A percentile compares a stretch with the other conserved stretches of the same genome.
Conservation (phyloP, 306 rosid species). For the Crotalaria pallida region DNA sequence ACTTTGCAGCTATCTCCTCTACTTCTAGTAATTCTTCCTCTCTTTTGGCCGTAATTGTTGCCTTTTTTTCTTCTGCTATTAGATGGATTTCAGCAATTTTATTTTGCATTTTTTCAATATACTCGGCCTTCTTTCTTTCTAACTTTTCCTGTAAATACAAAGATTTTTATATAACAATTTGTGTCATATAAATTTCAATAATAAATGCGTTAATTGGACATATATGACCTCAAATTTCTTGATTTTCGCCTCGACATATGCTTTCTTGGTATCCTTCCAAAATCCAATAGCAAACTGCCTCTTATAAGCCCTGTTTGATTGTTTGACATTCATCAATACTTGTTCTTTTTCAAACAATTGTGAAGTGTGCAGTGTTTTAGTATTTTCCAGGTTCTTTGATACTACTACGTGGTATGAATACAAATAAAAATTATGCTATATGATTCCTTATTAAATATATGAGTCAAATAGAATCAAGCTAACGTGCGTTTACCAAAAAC, state of each 20-base stretch:
- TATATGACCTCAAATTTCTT: slow-evolving; percentile 52
- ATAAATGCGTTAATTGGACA: neutral
- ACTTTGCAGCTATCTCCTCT: slow-evolving; percentile 64
- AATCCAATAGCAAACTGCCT: slow-evolving; percentile 47
- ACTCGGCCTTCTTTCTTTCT: slow-evolving; percentile 66
- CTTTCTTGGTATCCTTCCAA: slow-evolving; percentile 67
- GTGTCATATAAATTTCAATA: neutral
- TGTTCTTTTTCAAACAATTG: neutral
- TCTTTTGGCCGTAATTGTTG: slow-evolving; percentile 52
- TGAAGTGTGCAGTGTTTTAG: neutral
- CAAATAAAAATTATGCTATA: no score
- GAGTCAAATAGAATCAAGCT: no score
- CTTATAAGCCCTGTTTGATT: slow-evolving; percentile 57
- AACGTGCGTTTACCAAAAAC: no score
- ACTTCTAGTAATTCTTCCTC: slow-evolving; percentile 56
- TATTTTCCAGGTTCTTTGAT: no score
- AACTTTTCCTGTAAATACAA: slow-evolving; percentile 45
- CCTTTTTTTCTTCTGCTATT: slow-evolving; percentile 68
- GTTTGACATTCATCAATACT: neutral
- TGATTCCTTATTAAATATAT: no score
- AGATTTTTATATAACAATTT: neutral
- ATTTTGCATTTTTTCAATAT: slow-evolving; percentile 62
- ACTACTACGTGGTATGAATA: no score
- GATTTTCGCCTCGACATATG: slow-evolving; percentile 53
- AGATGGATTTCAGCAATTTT: slow-evolving; percentile 60